phyloP scores from a whole-genome alignment of 1,284 basidiomycete species.

The Leccinum glutinopallens region DNA sequence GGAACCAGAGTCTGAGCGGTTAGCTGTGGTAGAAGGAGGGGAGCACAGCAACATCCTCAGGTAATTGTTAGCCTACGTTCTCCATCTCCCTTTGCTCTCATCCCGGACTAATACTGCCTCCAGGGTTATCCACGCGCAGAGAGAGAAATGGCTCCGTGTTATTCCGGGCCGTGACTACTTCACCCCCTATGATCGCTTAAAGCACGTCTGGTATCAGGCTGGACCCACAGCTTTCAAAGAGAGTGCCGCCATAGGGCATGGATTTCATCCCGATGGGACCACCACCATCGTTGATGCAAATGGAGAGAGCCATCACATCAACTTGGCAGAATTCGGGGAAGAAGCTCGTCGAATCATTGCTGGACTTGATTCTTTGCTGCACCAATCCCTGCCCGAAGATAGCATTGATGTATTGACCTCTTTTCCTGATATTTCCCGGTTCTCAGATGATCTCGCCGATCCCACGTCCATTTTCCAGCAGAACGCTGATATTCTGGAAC shows the following conservation, averaged over 20 bases:
- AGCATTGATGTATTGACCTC: background rate
- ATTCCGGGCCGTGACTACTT: conserved; percentile 1
- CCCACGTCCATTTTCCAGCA: conserved; percentile 5
- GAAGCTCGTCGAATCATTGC: conserved; percentile 2
- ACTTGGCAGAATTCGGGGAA: background rate
- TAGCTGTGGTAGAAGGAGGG: background rate
- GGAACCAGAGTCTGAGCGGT: background rate
- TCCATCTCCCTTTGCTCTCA: background rate
- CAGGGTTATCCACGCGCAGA: conserved; percentile 5
- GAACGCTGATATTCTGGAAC: background rate
- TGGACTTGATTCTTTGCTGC: background rate
- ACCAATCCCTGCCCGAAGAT: background rate
- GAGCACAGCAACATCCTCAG: background rate
- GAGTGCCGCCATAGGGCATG: conserved; percentile 2
- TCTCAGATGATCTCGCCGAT: conserved; percentile 7
- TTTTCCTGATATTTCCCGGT: conserved; percentile 1
- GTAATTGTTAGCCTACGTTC: background rate
- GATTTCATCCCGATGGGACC: conserved; percentile 4
- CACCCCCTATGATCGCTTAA: conserved; percentile 8
- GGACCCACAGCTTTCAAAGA: conserved; percentile 7
- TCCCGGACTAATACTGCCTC: background rate
- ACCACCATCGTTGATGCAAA: background rate
- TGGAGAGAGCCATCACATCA: conserved; percentile 2
- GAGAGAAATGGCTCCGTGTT: conserved; percentile 5
- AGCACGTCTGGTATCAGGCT: conserved; percentile 4